Evolutionary conservation across 2,329 filamentous ascomycete genomes (phyloP), one percentile per base, ranked within the genome.

Genomic region (Nemania diffusa): DNA sequence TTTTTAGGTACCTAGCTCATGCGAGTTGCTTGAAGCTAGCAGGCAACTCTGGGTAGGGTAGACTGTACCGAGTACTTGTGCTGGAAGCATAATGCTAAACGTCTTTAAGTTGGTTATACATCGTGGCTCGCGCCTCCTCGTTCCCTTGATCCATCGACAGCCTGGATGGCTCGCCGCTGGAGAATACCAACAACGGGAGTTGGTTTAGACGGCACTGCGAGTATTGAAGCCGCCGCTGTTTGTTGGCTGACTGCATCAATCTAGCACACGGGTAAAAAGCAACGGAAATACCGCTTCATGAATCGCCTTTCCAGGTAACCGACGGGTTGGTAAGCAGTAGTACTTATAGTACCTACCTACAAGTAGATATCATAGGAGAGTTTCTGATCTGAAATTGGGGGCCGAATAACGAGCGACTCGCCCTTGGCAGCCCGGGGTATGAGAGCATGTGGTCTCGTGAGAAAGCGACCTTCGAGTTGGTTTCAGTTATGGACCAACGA

Each of bases 81-180:
- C 74, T 77, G 75, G 74, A 74, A 76, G 42, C 51, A 20, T 24
- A 55, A 55, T 50, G 59, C 51, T 17, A 40, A 56, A 63, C 42
- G 40, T 20, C 60, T 62, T 56, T 32, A 46, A 37, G 37, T 37
- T 42, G 20, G 20, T 17, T 34, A 32, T 73, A 72, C 73, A 69
- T 72, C 69, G 72, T 72, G 70, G 69, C 64, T 70, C 65, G 67
- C 72, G 68, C 73, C 70, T 11, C 20, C 69, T 65, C 64, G 44
- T 22, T 46, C 42, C 13, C 17, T 22, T 20, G 42, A 20, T 46
- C 9, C 9, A 7, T 42, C 15, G 4, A 4, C 15, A 46, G 20
- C 42, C 3, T 24, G 20, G 68, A 63, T 32, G 62, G 67, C 58
- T 70, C 69, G 73, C 67, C 67, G 70, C 66, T 57, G 64, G 68